Evolutionary conservation across 768 basidiomycete genomes (phyloP), one percentile per base, ranked within the genome.

Genomic region (Boletus bicolor): DNA sequence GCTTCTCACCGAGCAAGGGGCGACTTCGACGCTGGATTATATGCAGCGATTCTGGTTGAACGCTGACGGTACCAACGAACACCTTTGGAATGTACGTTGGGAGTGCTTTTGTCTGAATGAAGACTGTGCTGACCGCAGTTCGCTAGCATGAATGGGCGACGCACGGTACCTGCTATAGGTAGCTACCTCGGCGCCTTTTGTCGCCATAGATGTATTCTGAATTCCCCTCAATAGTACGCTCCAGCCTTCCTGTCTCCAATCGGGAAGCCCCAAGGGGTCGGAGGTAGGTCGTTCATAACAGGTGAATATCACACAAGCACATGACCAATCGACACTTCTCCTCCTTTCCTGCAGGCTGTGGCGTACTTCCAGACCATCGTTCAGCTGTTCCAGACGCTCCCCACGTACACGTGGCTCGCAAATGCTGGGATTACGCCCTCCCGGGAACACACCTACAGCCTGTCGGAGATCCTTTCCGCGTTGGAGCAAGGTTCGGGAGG

Each of bases 371-470:
- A 81, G 55, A 75, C 58, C 8, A 78, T 82, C 3, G 84, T 87
- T 51, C 75, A 71, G 24, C 69, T 87, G 19, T 87, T 86, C 76
- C 64, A 81, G 81, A 76, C 76, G 2, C 81, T 92, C 19, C 87
- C 89, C 0, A 91, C 91, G 4, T 91, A 84, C 71, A 74, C 80
- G 12, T 90, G 82, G 82, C 82, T 94, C 26, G 72, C 75, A 8
- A 72, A 79, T n/a, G 84, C 78, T 10, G 90, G 89, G n/a, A 93
- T 93, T 62, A 81, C 80, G 4, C 92, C 91, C 3, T 79, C 79
- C 6, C 66, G 70, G 5, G 72, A 71, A 51, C 69, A 68, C 55
- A 85, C 83, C 0, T 83, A 83, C 68, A 83, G 82, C 0, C 75
- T 87, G n/a, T 69, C 78, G 6, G 68, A 77, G 4, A 65, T 90